Percentiles rank a stretch among this genome's conserved stretches.
Conservation (phyloP, 495 filamentous ascomycete species). For the Astrocystis sublimbata region DNA sequence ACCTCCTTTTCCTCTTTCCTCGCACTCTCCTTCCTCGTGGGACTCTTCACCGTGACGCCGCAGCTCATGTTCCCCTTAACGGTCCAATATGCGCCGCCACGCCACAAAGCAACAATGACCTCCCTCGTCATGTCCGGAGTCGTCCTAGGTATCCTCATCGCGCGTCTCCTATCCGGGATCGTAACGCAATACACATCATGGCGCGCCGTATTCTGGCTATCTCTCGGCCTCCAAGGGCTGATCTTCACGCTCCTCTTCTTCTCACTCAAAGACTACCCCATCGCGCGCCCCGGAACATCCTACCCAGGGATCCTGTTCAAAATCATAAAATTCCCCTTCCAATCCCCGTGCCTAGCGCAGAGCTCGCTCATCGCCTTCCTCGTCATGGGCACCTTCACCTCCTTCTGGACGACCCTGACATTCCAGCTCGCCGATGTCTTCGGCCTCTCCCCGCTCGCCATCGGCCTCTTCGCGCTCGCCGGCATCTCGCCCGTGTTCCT, state of each 20-base stretch:
- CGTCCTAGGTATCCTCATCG: slow-evolving; percentile 73
- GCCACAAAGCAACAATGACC: slow-evolving; percentile 65
- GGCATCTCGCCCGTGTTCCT: slow-evolving; percentile 63
- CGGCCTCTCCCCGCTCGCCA: slow-evolving; percentile 57
- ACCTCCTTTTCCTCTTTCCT: slow-evolving; percentile 63
- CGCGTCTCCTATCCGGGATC: slow-evolving; percentile 73
- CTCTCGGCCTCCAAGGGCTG: slow-evolving; percentile 69
- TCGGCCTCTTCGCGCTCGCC: slow-evolving; percentile 71
- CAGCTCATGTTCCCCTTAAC: slow-evolving; percentile 85
- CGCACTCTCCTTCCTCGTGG: slow-evolving; percentile 67
- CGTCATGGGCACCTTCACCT: slow-evolving; percentile 43
- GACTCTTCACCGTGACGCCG: slow-evolving; percentile 79
- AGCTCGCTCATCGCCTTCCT: slow-evolving; percentile 43
- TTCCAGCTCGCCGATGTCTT: slow-evolving; percentile 71
- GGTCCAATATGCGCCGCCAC: slow-evolving; percentile 73
- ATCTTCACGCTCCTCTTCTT: slow-evolving; percentile 67
- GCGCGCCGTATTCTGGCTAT: slow-evolving; percentile 80
- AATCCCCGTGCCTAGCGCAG: slow-evolving; percentile 71
- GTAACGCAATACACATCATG: slow-evolving; percentile 70
- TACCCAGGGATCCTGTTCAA: slow-evolving; percentile 67
- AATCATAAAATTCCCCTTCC: slow-evolving; percentile 61
- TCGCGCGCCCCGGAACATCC: slow-evolving; percentile 65
- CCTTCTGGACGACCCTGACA: slow-evolving; percentile 79
- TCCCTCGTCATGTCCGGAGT: slow-evolving; percentile 79
- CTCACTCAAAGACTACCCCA: slow-evolving; percentile 80